Evolutionary conservation across 176 grass and related monocot genomes (phyloP).

Genomic region (Secale cereale): DNA sequence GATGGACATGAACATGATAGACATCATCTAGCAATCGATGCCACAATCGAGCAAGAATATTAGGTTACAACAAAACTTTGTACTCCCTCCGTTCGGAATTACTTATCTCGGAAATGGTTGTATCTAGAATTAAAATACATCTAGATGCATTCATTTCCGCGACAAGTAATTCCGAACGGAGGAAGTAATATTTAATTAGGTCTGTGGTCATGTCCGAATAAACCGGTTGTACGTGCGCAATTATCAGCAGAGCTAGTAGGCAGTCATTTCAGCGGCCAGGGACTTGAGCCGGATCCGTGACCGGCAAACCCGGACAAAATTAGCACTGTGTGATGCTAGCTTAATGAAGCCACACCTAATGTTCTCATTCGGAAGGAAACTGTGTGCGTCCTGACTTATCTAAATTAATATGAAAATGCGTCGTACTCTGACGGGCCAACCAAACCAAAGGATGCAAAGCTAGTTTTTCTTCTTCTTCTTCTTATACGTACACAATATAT

Average conservation of each 20-base stretch:
- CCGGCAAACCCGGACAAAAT: slow-evolving; percentile 16
- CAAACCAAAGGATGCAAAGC: background rate
- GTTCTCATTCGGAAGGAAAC: background rate
- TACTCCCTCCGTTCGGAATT: no score
- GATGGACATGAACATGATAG: background rate
- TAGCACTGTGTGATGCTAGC: slow-evolving; percentile 6
- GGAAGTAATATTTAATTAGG: slow-evolving; percentile 37
- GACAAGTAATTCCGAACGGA: no score
- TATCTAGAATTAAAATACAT: no score
- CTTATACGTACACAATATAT: no score
- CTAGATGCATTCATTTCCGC: no score
- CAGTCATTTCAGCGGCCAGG: background rate
- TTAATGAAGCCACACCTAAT: slow-evolving; percentile 32
- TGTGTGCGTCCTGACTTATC: background rate
- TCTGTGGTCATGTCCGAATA: slow-evolving; percentile 2
- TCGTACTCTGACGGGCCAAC: background rate
- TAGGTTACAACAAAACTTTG: no score
- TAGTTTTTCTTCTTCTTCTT: no score
- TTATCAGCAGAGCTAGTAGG: background rate
- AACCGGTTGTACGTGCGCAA: background rate
- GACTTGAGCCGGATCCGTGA: slow-evolving; percentile 25
- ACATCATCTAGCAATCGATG: background rate
- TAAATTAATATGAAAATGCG: background rate
- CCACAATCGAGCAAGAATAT: no score
- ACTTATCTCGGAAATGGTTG: no score